Evolutionary conservation across 208 protist species (phyloP), one percentile per base, ranked within the genome.

Genomic region (Wallacemonas sp.): DNA sequence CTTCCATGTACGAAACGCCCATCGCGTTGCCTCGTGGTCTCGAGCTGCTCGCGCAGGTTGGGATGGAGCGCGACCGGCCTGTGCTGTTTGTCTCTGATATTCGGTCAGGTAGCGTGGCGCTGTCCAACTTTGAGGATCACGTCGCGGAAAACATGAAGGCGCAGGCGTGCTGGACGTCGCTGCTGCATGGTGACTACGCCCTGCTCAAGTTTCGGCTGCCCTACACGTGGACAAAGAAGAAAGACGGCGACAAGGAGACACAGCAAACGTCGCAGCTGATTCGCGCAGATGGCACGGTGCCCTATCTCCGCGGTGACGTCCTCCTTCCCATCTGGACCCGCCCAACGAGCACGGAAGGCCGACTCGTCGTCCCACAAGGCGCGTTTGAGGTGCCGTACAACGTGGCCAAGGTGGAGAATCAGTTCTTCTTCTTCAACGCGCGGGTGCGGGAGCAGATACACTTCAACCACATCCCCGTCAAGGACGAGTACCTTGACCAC

Each of bases 161-260:
- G 34, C 96, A 98, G 81, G 82, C 87, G 74, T 85, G 82, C 44
- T 99, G 96, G 96, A 91, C 92, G 63, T 68, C 78, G 48, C 88
- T 98, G 21, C 68, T 99, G 49, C 70, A 96, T 21, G 94, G 88
- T 6, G 72, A 85, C 9, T 69, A 78, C 34, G 89, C 81, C 63
- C 97, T 99, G 95, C 84, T 99, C 21, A 99, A 99, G 72, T 99
- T 98, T 61, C 78, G 97, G 26, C 79, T 99, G 17, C 96, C 97
- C 12, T 99, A 97, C 75, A 95, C 82, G 39, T 64, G 74, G 47
- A 92, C 84, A 60, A 81, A 74, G 32, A 76, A 41, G 34, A 65
- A 74, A 21, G 78, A 79, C 65, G 83, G 81, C 32, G 83, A 80
- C 9, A 70, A 64, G n/a, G 77, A 65, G 23, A 56, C 23, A 19